Conservation (phyloP, 192 early-diverging fungal genomes). For the Cladochytrium replicatum region DNA sequence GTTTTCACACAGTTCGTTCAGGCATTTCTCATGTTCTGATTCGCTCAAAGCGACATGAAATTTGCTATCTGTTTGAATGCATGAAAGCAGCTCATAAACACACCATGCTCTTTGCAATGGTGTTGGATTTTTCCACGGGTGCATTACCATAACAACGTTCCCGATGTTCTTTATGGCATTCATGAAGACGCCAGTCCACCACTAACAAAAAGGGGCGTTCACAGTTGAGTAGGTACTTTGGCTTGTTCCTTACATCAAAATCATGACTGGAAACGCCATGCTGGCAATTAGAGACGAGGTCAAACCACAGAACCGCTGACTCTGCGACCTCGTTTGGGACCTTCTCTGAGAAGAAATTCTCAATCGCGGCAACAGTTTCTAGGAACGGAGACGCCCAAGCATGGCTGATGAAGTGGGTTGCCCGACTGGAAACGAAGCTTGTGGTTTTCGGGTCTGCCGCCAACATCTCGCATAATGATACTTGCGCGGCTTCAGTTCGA, state of each 20-base stretch:
- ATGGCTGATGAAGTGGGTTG: constrained; percentile 24
- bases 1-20: no score
- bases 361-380: constrained; percentile 17
- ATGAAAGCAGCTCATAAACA: constrained; percentile 19
- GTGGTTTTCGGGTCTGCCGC: no score
- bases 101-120: constrained; percentile 21
- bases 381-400: constrained; percentile 20
- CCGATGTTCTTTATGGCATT: constrained; percentile 15
- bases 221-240: no score
- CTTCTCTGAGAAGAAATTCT: constrained; percentile 14
- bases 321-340: no score
- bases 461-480: no score
- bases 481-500: no score
- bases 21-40: no score
- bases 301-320: constrained; percentile 18
- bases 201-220: constrained; percentile 7
- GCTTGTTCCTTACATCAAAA: no score
- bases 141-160: constrained; percentile 19
- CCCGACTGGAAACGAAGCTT: no score
- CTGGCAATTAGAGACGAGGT: constrained; percentile 21
- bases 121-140: constrained; percentile 18
- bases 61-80: neutral
- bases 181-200: constrained; percentile 19
- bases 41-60: no score
- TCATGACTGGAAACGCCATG: no score